Evolutionary conservation across 2,329 filamentous ascomycete species (phyloP).

Genomic region (Epichloe aotearoae): DNA sequence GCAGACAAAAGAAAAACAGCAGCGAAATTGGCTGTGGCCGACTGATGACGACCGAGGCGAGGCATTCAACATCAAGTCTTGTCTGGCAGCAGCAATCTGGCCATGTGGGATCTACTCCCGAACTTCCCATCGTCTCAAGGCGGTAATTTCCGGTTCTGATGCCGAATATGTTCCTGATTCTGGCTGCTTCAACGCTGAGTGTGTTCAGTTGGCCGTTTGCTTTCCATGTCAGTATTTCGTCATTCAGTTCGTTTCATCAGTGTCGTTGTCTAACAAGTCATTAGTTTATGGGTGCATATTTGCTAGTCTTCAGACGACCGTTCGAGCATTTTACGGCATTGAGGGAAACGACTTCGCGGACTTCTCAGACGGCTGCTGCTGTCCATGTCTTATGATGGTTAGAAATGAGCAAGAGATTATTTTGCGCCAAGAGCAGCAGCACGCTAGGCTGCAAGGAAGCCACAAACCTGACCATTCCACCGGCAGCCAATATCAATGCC

Average conservation of each 20-base stretch:
- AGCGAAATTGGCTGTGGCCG: constrained; percentile 10
- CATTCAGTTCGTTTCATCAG: background rate
- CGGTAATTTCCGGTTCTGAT: constrained; percentile 12
- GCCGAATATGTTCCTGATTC: constrained; percentile 7
- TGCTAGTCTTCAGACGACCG: constrained; percentile 15
- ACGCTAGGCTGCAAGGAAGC: constrained; percentile 4
- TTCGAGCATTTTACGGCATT: constrained; percentile 22
- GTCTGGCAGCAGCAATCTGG: constrained; percentile 8
- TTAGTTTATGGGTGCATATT: constrained; percentile 20
- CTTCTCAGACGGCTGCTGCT: constrained; percentile 14
- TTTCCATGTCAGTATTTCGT: constrained; percentile 14
- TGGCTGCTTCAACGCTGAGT: constrained; percentile 12
- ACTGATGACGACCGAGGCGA: background rate
- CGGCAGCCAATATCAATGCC: constrained; percentile 10
- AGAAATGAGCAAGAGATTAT: constrained; percentile 21
- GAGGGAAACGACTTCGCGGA: constrained; percentile 14
- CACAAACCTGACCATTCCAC: constrained; percentile 3
- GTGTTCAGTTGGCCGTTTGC: constrained; percentile 12
- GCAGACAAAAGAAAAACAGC: constrained; percentile 3
- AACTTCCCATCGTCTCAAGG: constrained; percentile 12
- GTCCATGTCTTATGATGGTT: constrained; percentile 15
- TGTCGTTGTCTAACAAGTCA: background rate
- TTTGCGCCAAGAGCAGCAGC: constrained; percentile 13
- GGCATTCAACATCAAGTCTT: constrained; percentile 1
- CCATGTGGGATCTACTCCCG: constrained; percentile 18